phyloP scores from a whole-genome alignment of 805 yeast genomes.

The Lipomyces yamanashiensis region DNA sequence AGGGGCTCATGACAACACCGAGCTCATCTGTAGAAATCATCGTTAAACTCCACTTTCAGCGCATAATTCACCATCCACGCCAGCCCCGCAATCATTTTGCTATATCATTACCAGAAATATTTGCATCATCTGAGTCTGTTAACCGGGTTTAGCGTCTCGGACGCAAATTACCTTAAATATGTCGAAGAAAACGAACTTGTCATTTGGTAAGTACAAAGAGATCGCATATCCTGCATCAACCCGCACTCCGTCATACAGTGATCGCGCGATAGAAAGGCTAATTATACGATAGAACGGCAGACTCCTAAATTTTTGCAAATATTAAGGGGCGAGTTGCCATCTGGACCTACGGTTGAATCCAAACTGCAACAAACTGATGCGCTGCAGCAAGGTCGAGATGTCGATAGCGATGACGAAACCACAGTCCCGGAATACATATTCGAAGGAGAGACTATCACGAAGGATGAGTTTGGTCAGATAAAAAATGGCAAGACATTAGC shows the following conservation, averaged over 20 bases:
- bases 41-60: too few species aligned
- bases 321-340: conserved; percentile 27
- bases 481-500: conserved; percentile 22
- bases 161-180: not conserved
- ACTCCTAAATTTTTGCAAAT: conserved; percentile 30
- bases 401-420: conserved; percentile 17
- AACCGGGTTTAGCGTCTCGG: too few species aligned
- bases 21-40: too few species aligned
- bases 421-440: conserved; percentile 26
- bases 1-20: too few species aligned
- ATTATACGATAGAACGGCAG: conserved; percentile 6
- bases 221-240: not conserved
- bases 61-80: too few species aligned
- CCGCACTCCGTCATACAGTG: not conserved
- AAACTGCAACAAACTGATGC: not conserved
- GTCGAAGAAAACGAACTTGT: conserved; percentile 15
- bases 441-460: conserved; percentile 28
- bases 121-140: too few species aligned
- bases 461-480: conserved; percentile 27
- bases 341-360: conserved; percentile 21
- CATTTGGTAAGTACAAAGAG: conserved; percentile 12
- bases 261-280: too few species aligned
- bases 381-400: not conserved
- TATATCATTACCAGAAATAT: too few species aligned
- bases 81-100: too few species aligned